phyloP scores from a whole-genome alignment of 768 basidiomycete genomes.

The Mycena galericulata region DNA sequence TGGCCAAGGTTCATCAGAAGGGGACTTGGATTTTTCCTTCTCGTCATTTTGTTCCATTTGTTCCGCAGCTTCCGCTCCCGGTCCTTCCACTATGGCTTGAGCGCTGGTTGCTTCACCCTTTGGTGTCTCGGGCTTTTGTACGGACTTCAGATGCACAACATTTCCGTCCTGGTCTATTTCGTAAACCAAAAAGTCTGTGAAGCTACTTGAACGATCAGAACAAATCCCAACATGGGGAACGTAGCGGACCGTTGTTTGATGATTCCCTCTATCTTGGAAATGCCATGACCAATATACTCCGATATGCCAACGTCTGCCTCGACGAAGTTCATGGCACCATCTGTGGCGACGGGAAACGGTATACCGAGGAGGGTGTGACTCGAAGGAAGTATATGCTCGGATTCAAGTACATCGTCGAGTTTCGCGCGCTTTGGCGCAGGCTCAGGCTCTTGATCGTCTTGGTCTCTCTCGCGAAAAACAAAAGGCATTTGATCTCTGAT shows the following conservation, averaged over 20 bases:
- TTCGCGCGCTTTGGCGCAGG: conserved; percentile 59
- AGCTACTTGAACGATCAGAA: conserved; percentile 60
- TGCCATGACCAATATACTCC: conserved; percentile 80
- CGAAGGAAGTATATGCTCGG: conserved; percentile 69
- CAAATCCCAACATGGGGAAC: conserved; percentile 34
- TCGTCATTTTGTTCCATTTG: conserved; percentile 4
- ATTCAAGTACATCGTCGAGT: conserved; percentile 45
- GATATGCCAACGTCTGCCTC: conserved; percentile 93
- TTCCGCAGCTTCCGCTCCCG: conserved; percentile 12
- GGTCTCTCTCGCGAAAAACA: conserved; percentile 64
- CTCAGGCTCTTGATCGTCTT: conserved; percentile 57
- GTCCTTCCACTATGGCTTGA: conserved; percentile 31
- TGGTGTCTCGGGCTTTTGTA: conserved; percentile 74
- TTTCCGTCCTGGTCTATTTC: conserved; percentile 89
- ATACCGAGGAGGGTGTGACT: conserved; percentile 79
- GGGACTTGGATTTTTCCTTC: conserved; percentile 30
- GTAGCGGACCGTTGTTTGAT: conserved; percentile 98
- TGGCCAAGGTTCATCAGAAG: conserved; percentile 70
- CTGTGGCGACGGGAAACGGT: conserved; percentile 59
- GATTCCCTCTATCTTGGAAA: conserved; percentile 86
- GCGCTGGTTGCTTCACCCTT: conserved; percentile 52
- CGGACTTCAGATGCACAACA: conserved; percentile 83
- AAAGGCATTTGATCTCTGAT: conserved; percentile 35
- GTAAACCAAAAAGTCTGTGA: conserved; percentile 96
- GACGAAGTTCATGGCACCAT: conserved; percentile 67